phyloP scores from a whole-genome alignment of 106 monocot species.

The Agapanthus africanus region DNA sequence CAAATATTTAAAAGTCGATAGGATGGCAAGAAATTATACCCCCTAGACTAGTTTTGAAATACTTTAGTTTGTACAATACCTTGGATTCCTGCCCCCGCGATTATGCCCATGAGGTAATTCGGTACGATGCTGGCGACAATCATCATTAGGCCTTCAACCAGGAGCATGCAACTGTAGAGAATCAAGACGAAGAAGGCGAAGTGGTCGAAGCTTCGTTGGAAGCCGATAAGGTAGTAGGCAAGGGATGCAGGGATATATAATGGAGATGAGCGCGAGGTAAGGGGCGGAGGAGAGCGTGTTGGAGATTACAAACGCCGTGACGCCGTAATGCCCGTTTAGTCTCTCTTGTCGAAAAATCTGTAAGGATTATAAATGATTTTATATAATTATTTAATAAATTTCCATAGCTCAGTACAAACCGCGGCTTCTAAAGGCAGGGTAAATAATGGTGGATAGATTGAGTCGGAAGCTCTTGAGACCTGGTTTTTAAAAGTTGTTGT shows the following conservation, averaged over 20 bases:
- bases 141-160: conserved; percentile 22
- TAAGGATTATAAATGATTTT: too few relatives aligned
- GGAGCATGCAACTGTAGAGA: conserved; percentile 12
- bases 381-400: too few relatives aligned
- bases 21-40: too few relatives aligned
- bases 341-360: conserved; percentile 16
- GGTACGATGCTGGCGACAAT: conserved; percentile 21
- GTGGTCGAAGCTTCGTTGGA: conserved; percentile 1
- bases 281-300: conserved; percentile 20
- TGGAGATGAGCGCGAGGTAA: conserved; percentile 7
- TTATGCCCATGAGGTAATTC: conserved; percentile 28
- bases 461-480: too few relatives aligned
- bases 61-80: too few relatives aligned
- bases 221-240: conserved; percentile 12
- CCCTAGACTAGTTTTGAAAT: too few relatives aligned
- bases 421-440: too few relatives aligned
- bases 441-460: too few relatives aligned
- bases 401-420: too few relatives aligned
- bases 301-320: conserved; percentile 8
- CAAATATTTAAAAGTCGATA: too few relatives aligned
- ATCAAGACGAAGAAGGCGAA: conserved; percentile 15
- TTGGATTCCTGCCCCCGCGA: conserved; percentile 16
- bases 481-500: too few relatives aligned
- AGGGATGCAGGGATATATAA: conserved; percentile 13
- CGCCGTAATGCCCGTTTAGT: conserved; percentile 21